phyloP scores from a whole-genome alignment of 495 filamentous ascomycete species.

The Tirmania nivea region DNA sequence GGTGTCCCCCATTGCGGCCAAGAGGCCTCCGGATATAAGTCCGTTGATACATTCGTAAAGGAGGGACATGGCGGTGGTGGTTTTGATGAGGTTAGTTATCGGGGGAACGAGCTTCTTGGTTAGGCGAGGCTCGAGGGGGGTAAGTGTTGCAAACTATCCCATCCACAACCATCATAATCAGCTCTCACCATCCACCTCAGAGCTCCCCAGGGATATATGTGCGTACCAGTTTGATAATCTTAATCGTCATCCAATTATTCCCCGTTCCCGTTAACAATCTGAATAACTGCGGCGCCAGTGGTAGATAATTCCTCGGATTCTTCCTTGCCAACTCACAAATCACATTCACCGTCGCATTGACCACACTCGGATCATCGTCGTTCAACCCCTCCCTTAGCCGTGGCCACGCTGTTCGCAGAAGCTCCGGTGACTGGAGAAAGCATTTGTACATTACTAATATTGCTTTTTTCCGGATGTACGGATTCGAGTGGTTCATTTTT shows the following conservation, averaged over 20 bases:
- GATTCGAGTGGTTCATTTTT: conserved; percentile 61
- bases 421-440: conserved; percentile 84
- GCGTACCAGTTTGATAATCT: conserved; percentile 83
- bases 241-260: conserved; percentile 99
- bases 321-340: conserved; percentile 91
- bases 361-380: conserved; percentile 85
- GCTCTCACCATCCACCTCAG: not conserved
- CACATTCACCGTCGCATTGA: conserved; percentile 85
- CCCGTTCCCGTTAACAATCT: conserved; percentile 63
- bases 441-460: conserved; percentile 81
- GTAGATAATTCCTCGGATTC: conserved; percentile 78
- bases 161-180: not conserved
- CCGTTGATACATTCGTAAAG: conserved; percentile 97
- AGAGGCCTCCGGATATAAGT: conserved; percentile 85
- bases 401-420: conserved; percentile 78
- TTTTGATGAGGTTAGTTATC: conserved; percentile 74
- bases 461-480: conserved; percentile 78
- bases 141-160: conserved; percentile 77
- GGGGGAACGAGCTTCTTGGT: conserved; percentile 89
- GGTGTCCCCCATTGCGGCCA: conserved; percentile 53
- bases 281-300: conserved; percentile 76
- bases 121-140: conserved; percentile 74
- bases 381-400: conserved; percentile 86
- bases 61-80: conserved; percentile 87
- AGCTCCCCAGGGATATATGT: not conserved